Percentiles rank a stretch among this genome's conserved stretches.
Conservation (phyloP, 1,139 yeast genomes). For the Sugiyamaella grinbergsii region DNA sequence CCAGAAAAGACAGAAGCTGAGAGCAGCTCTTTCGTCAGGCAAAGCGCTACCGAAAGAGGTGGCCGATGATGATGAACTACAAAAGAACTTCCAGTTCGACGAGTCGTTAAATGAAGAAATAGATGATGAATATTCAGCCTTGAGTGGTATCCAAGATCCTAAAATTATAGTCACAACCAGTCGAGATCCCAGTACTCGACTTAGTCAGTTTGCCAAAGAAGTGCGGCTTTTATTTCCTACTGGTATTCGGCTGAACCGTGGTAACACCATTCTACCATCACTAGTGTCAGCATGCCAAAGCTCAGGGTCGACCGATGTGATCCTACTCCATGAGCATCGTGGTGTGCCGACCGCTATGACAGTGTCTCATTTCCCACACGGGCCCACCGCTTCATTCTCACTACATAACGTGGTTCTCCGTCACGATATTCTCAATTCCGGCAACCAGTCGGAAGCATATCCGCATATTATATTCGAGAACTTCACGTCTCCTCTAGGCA, state of each 20-base stretch:
- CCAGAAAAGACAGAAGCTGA: constrained; percentile 82
- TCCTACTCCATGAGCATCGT: constrained; percentile 91
- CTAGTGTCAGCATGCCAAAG: constrained; percentile 82
- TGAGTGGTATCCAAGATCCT: constrained; percentile 92
- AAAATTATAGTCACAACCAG: constrained; percentile 90
- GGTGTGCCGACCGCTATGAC: constrained; percentile 97
- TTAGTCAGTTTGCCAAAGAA: constrained; percentile 91
- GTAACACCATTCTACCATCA: constrained; percentile 84
- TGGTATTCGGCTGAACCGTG: constrained; percentile 85
- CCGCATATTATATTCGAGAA: constrained; percentile 95
- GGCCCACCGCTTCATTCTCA: constrained; percentile 94
- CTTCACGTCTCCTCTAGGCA: constrained; percentile 80
- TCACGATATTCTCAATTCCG: constrained; percentile 85
- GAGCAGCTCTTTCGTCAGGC: constrained; percentile 88
- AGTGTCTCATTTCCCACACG: constrained; percentile 94
- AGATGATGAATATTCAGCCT: constrained; percentile 89
- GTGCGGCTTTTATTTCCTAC: constrained; percentile 87
- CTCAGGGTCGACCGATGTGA: constrained; percentile 75
- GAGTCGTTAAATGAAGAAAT: constrained; percentile 57
- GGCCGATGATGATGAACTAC: constrained; percentile 82
- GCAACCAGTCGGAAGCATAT: constrained; percentile 85
- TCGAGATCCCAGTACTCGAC: constrained; percentile 81
- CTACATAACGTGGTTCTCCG: constrained; percentile 91
- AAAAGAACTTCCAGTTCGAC: constrained; percentile 81
- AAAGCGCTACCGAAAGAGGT: constrained; percentile 86